Conservation (phyloP, 768 basidiomycete genomes). For the Scleroderma citrinum region DNA sequence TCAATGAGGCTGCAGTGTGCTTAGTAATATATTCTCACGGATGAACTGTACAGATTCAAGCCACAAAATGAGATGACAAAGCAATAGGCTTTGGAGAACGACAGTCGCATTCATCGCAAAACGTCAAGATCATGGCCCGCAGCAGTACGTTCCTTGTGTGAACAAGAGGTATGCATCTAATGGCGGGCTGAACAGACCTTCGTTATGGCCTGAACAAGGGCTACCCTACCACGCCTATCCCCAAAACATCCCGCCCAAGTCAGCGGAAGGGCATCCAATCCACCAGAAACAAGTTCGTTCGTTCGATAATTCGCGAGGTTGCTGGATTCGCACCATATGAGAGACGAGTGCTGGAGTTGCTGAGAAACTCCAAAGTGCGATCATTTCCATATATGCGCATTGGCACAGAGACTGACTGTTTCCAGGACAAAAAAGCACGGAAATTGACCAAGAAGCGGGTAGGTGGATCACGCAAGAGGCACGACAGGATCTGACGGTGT, state of each 20-base stretch:
- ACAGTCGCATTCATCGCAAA: conserved; percentile 36
- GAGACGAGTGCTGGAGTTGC: conserved; percentile 94
- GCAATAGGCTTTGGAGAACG: conserved; percentile 23
- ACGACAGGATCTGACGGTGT: conserved; percentile 6
- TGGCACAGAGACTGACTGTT: too few species aligned
- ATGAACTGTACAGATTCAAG: conserved; percentile 57
- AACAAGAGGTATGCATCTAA: neutral
- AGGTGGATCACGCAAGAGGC: too few species aligned
- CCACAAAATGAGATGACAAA: conserved; percentile 30
- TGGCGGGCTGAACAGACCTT: conserved; percentile 48
- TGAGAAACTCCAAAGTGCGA: conserved; percentile 93
- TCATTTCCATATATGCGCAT: too few species aligned
- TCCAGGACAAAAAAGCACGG: conserved; percentile 99
- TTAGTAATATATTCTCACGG: conserved; percentile 2
- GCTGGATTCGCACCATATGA: conserved; percentile 97
- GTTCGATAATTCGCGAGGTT: conserved; percentile 92
- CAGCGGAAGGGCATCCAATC: conserved; percentile 91
- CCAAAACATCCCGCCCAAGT: conserved; percentile 69
- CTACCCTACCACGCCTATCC: conserved; percentile 80
- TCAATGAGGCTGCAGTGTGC: too few species aligned
- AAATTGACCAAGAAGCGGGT: conserved; percentile 99
- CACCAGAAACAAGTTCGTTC: conserved; percentile 89
- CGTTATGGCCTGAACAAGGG: conserved; percentile 85
- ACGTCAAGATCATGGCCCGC: conserved; percentile 63
- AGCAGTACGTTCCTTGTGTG: conserved; percentile 49